Evolutionary conservation across 129 eudicot species (phyloP), one percentile per base, ranked within the genome.

Genomic region (Deinandra increscens): DNA sequence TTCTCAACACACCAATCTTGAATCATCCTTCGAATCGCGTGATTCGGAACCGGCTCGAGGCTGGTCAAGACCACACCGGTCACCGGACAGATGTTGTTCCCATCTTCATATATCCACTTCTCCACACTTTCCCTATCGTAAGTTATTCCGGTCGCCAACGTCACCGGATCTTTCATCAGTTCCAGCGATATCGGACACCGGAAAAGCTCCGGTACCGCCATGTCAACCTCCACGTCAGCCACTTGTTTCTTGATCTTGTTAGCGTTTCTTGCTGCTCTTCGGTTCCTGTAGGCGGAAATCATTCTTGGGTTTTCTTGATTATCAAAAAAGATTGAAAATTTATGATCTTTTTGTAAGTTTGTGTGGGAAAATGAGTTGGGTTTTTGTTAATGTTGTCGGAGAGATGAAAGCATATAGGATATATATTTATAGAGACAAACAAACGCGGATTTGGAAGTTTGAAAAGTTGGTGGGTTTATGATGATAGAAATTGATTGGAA

Each of bases 1-100:
- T 87, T 87, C 43, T 58, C 81, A 0, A 83, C 93, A n/a, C 86
- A 83, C 93, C 93, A 86, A 33, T 83, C 84, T 65, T 86, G 88
- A 9, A 86, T 86, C 88, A 83, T 81, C 31, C 72, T 75, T 62
- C 89, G 56, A 5, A 86, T 38, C 0, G 81, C 45, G 42, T 86
- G 93, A 54, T 86, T 86, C 5, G 93, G 88, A 5, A 76, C 81
- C 0, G 81, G 79, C 17, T 83, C 88, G 33, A 78, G 84, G 34
- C 61, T 72, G 3, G 42, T 59, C 71, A 83, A 60, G n/a, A 31
- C 72, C 9, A 61, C 80, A 10, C 80, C 75, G 7, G 86, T 83
- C 19, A 75, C 71, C 3, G 88, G 92, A 54, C 92, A 86, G 0
- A 79, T 86, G 33, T 49, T 59, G 34, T 86, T 86, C 3, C 88